These are phyloP conservation scores for Trichoderma sp. DNA, from an alignment of 2,329 filamentous ascomycete species.

Conservation along the genomic window DNA sequence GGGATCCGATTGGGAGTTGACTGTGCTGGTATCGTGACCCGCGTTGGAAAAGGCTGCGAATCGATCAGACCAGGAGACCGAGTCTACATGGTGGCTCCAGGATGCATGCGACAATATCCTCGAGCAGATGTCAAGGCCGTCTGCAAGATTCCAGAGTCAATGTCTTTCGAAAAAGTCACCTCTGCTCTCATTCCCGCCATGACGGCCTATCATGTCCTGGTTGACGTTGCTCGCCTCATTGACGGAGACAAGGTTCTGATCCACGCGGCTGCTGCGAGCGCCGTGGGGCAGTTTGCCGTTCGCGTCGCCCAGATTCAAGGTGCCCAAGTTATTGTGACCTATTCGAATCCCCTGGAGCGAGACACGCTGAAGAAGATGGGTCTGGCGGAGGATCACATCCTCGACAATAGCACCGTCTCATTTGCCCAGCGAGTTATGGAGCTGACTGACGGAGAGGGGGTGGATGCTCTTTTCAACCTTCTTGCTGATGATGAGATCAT, in stretches of 20 bases:
- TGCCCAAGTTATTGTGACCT: slow-evolving; percentile 34
- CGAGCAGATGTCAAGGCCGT: slow-evolving; percentile 8
- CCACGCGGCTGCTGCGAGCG: slow-evolving; percentile 39
- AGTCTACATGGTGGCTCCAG: slow-evolving; percentile 28
- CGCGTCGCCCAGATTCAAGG: slow-evolving; percentile 35
- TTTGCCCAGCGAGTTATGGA: slow-evolving; percentile 38
- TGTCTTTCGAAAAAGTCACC: slow-evolving; percentile 42
- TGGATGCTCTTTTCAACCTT: slow-evolving; percentile 43
- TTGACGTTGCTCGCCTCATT: slow-evolving; percentile 34
- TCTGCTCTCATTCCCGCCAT: slow-evolving; percentile 39
- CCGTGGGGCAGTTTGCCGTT: slow-evolving; percentile 40
- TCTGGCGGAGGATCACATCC: slow-evolving; percentile 40
- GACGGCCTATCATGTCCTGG: slow-evolving; percentile 37
- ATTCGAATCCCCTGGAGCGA: slow-evolving; percentile 37
- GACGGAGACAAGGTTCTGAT: slow-evolving; percentile 42
- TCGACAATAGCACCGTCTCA: slow-evolving; percentile 35
- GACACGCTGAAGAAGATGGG: slow-evolving; percentile 35
- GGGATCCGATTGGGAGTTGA: slow-evolving; percentile 30
- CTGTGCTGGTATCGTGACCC: slow-evolving; percentile 34
- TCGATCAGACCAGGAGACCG: slow-evolving; percentile 34
- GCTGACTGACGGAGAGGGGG: slow-evolving; percentile 37
- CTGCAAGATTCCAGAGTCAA: slow-evolving; percentile 40
- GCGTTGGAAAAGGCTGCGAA: slow-evolving; percentile 28
- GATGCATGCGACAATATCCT: slow-evolving; percentile 28
- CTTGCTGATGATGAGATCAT: slow-evolving; percentile 37